Evolutionary conservation across 805 yeast species (phyloP).

Genomic region (Priceomyces melissophilus): DNA sequence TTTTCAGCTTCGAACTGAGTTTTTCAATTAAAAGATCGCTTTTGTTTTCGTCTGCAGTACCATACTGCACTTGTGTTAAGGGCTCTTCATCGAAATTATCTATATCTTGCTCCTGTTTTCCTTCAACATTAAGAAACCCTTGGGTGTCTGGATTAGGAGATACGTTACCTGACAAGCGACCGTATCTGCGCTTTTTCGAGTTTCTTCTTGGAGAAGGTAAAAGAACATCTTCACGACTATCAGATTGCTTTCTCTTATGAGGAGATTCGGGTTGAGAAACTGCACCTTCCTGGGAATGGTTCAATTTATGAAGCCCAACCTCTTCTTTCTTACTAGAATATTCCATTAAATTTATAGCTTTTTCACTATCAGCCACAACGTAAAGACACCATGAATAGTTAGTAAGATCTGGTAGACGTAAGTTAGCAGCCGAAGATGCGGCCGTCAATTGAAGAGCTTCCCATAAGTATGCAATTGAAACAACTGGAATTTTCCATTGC

Average conservation of each 20-base stretch:
- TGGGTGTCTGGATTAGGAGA: slow-evolving; percentile 10
- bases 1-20: slow-evolving; percentile 1
- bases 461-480: slow-evolving; percentile 53
- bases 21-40: slow-evolving; percentile 7
- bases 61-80: slow-evolving; percentile 21
- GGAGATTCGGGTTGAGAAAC: slow-evolving; percentile 1
- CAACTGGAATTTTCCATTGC: slow-evolving; percentile 55
- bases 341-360: neutral
- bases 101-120: slow-evolving; percentile 11
- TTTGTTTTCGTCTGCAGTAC: slow-evolving; percentile 17
- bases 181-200: slow-evolving; percentile 41
- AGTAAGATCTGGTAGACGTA: slow-evolving; percentile 37
- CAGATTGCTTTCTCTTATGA: slow-evolving; percentile 1
- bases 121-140: slow-evolving; percentile 7
- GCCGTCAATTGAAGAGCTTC: slow-evolving; percentile 39
- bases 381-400: slow-evolving; percentile 55
- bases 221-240: slow-evolving; percentile 22
- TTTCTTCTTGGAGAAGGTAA: slow-evolving; percentile 55
- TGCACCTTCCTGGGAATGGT: too few relatives aligned
- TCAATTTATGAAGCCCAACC: too few relatives aligned
- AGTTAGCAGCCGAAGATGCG: slow-evolving; percentile 18
- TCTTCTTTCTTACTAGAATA: too few relatives aligned
- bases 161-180: slow-evolving; percentile 33
- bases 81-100: slow-evolving; percentile 17
- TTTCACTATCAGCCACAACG: slow-evolving; percentile 34